Percentiles rank a stretch among this genome's conserved stretches.
phyloP scores from a whole-genome alignment of 306 rosid species.

The Luffa aegyptiaca region DNA sequence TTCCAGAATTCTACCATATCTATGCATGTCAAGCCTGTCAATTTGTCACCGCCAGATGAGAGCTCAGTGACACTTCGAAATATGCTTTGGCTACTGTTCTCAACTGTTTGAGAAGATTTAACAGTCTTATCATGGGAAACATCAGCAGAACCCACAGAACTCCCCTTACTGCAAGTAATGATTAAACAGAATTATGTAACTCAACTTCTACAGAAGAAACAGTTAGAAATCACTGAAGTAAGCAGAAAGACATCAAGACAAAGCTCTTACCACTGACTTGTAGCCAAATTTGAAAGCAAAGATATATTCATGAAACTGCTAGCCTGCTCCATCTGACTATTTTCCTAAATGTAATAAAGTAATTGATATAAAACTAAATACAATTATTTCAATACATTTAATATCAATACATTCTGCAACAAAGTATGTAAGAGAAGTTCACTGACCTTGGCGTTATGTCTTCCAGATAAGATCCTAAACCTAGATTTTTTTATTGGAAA shows the following conservation, averaged over 20 bases:
- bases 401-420: neutral
- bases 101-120: constrained; percentile 34
- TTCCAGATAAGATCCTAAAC: constrained; percentile 33
- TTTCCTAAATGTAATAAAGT: constrained; percentile 38
- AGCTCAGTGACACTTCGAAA: constrained; percentile 77
- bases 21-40: constrained; percentile 41
- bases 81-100: constrained; percentile 44
- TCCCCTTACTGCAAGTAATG: constrained; percentile 36
- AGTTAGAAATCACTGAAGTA: neutral
- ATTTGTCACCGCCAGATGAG: constrained; percentile 45
- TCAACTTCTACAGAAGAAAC: neutral
- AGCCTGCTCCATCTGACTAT: constrained; percentile 37
- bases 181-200: constrained; percentile 12
- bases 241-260: constrained; percentile 30
- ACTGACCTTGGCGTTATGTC: constrained; percentile 71
- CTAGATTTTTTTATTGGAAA: constrained; percentile 48
- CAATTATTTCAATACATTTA: neutral
- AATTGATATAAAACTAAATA: constrained; percentile 7
- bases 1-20: constrained; percentile 52
- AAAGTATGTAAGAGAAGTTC: neutral
- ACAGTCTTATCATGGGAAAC: constrained; percentile 14
- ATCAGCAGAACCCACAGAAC: constrained; percentile 25
- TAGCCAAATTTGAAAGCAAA: constrained; percentile 26
- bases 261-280: constrained; percentile 35
- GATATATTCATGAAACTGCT: constrained; percentile 34